Evolutionary conservation across 306 rosid genomes (phyloP).

Genomic region (Lathyrus oleraceus): DNA sequence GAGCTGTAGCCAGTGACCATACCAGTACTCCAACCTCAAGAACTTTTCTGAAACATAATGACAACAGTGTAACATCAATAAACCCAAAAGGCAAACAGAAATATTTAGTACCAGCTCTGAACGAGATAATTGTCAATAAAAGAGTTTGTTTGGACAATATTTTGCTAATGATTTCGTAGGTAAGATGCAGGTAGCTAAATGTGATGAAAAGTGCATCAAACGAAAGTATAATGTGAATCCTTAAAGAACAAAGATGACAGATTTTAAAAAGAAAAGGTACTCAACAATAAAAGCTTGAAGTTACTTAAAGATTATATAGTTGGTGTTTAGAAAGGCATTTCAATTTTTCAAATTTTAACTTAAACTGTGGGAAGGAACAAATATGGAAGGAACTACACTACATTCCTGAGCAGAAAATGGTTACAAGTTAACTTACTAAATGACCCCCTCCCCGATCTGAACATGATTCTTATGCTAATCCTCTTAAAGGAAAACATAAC

Average conservation of each 20-base stretch:
- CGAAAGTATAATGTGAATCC: not conserved
- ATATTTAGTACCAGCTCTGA: constrained; percentile 12
- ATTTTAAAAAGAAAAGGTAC: not conserved
- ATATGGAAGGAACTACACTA: not conserved
- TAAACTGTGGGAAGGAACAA: not conserved
- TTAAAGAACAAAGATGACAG: constrained; percentile 15
- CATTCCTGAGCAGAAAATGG: not conserved
- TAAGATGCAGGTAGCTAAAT: not conserved
- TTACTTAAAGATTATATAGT: not conserved
- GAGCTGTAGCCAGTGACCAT: constrained; percentile 89
- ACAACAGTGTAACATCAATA: constrained; percentile 24
- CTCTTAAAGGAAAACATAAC: not conserved
- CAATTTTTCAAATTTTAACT: constrained; percentile 2
- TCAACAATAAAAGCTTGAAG: not conserved
- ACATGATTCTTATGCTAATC: not conserved
- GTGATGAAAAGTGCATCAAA: not conserved
- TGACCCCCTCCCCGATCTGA: not conserved
- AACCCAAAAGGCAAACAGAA: constrained; percentile 14
- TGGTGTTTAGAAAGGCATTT: not conserved
- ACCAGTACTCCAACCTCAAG: constrained; percentile 74
- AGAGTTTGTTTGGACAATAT: not conserved
- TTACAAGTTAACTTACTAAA: not conserved
- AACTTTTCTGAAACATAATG: constrained; percentile 68
- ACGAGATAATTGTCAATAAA: constrained; percentile 16
- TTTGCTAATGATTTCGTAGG: constrained; percentile 19